Percentiles rank a stretch among this genome's conserved stretches.
Evolutionary conservation across 768 basidiomycete genomes (phyloP).

Genomic region (Candolleomyces aberdarensis): DNA sequence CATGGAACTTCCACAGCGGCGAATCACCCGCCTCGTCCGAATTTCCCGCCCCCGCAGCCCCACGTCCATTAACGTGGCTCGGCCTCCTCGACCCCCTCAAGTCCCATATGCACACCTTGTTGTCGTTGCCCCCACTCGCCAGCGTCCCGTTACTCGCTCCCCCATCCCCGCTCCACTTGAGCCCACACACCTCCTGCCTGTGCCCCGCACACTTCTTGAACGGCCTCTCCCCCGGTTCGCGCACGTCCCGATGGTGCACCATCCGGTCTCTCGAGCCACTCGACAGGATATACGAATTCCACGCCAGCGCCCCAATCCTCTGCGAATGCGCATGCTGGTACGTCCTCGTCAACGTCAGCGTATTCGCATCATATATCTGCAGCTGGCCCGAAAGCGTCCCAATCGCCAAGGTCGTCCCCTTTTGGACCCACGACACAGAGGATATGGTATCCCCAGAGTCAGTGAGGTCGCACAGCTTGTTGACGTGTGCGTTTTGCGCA

Average conservation of each 20-base stretch:
- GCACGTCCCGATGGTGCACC: slow-evolving; percentile 91
- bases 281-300: slow-evolving; percentile 85
- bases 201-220: slow-evolving; percentile 73
- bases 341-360: slow-evolving; percentile 70
- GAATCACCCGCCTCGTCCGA: slow-evolving; percentile 42
- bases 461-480: slow-evolving; percentile 82
- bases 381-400: slow-evolving; percentile 88
- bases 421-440: slow-evolving; percentile 92
- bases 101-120: slow-evolving; percentile 98
- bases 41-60: slow-evolving; percentile 18
- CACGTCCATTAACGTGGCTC: slow-evolving; percentile 8
- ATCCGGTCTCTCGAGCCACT: slow-evolving; percentile 90
- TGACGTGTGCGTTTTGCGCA: slow-evolving; percentile 89
- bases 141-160: slow-evolving; percentile 50
- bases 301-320: slow-evolving; percentile 91
- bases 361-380: slow-evolving; percentile 90
- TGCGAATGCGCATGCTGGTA: slow-evolving; percentile 84
- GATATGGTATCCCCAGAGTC: slow-evolving; percentile 72
- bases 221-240: slow-evolving; percentile 61
- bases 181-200: slow-evolving; percentile 92
- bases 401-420: slow-evolving; percentile 86
- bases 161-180: slow-evolving; percentile 78
- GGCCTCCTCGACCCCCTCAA: slow-evolving; percentile 61
- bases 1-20: slow-evolving; percentile 93
- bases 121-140: slow-evolving; percentile 96